These are phyloP conservation scores for Excoecaria agallocha DNA, from an alignment of 345 rosid species.

Conservation along the genomic window DNA sequence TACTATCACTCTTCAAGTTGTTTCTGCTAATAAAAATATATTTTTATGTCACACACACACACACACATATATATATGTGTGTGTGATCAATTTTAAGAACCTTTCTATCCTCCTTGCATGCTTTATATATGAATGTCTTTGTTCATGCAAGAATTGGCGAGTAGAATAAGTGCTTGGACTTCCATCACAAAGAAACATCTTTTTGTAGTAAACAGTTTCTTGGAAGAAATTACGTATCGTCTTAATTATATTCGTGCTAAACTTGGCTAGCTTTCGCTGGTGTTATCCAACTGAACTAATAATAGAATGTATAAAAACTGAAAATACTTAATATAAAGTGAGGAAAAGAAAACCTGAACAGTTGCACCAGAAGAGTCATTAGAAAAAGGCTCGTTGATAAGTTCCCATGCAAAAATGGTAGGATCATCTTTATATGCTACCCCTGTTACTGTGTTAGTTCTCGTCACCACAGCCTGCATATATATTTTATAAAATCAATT, in stretches of 20 bases:
- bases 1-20: too few species aligned
- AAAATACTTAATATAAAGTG: too few species aligned
- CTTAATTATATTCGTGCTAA: too few species aligned
- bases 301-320: too few species aligned
- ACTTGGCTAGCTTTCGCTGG: too few species aligned
- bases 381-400: conserved; percentile 75
- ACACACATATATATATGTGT: too few species aligned
- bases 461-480: conserved; percentile 62
- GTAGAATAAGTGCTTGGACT: background rate
- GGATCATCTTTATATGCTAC: conserved; percentile 70
- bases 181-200: background rate
- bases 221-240: too few species aligned
- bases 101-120: background rate
- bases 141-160: background rate
- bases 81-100: too few species aligned
- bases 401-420: conserved; percentile 84
- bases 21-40: too few species aligned
- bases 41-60: too few species aligned
- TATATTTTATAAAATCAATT: background rate
- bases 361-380: conserved; percentile 44
- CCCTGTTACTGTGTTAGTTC: conserved; percentile 66
- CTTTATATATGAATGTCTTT: background rate
- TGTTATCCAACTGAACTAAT: too few species aligned
- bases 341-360: conserved; percentile 43
- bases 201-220: background rate